Percentiles rank a stretch among this genome's conserved stretches.
These are phyloP conservation scores for Tylopilus balloui DNA, from an alignment of 768 basidiomycete genomes.

Conservation along the genomic window DNA sequence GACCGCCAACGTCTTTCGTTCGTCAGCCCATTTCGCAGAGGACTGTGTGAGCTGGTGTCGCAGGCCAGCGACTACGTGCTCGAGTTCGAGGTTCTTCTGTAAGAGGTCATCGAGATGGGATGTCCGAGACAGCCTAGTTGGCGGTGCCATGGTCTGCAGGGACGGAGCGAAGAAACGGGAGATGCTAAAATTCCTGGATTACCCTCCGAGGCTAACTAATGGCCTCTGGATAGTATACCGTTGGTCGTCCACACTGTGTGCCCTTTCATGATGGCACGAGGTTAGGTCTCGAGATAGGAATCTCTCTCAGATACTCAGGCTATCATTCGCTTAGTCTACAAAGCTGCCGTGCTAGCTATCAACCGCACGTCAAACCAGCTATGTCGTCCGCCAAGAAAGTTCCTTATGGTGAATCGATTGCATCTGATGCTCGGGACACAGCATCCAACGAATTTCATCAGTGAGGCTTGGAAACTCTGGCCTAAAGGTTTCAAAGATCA, in stretches of 20 bases:
- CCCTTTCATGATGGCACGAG: conserved; percentile 21
- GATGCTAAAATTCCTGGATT: neutral
- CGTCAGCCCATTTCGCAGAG: conserved; percentile 28
- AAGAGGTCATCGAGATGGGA: conserved; percentile 27
- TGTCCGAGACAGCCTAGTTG: conserved; percentile 21
- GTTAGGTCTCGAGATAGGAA: conserved; percentile 1
- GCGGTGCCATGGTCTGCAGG: conserved; percentile 21
- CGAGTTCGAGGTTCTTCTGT: conserved; percentile 28
- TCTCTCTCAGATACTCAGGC: neutral
- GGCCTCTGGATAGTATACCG: neutral
- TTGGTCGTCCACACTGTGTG: neutral
- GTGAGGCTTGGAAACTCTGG: conserved; percentile 46
- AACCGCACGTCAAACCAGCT: neutral
- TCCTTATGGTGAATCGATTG: conserved; percentile 30
- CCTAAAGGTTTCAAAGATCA: conserved; percentile 47
- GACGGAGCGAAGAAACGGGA: neutral
- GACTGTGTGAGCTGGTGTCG: conserved; percentile 28
- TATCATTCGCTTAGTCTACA: neutral
- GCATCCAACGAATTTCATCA: conserved; percentile 13
- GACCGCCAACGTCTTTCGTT: conserved; percentile 21
- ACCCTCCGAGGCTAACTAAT: neutral
- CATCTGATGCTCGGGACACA: neutral
- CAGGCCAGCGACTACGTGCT: conserved; percentile 26
- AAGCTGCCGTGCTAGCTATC: neutral
- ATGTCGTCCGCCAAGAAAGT: conserved; percentile 27